Conservation (phyloP, 2,329 filamentous ascomycete species). For the Dactylellina parvicollis region DNA sequence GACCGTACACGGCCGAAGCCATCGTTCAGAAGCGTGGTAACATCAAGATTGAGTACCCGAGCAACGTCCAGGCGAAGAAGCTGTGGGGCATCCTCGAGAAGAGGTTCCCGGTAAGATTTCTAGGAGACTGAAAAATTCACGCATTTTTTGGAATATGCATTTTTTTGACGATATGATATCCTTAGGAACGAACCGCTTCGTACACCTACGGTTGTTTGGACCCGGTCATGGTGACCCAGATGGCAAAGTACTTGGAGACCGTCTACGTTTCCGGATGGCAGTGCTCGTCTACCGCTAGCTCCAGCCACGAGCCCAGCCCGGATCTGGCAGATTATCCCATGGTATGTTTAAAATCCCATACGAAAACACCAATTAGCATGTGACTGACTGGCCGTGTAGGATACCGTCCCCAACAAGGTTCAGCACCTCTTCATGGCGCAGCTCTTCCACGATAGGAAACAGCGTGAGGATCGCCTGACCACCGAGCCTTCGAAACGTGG, state of each 20-base stretch:
- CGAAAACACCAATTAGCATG: neutral
- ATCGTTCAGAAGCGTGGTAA: conserved; percentile 95
- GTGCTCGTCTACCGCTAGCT: conserved; percentile 93
- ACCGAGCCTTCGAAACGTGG: conserved; percentile 75
- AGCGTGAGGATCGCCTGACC: conserved; percentile 90
- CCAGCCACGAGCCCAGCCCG: conserved; percentile 93
- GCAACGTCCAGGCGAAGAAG: conserved; percentile 90
- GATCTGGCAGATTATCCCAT: conserved; percentile 98
- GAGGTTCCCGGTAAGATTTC: conserved; percentile 76
- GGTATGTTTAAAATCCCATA: conserved; percentile 65
- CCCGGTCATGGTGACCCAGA: conserved; percentile 98
- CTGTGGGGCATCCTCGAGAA: conserved; percentile 88
- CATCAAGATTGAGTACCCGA: conserved; percentile 88
- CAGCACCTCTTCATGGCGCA: conserved; percentile 97
- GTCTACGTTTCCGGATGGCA: conserved; percentile 99
- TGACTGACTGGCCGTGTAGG: conserved; percentile 66
- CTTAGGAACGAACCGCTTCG: conserved; percentile 67
- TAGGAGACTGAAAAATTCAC: neutral
- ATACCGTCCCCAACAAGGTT: conserved; percentile 98
- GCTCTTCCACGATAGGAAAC: conserved; percentile 99
- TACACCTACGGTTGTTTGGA: conserved; percentile 98
- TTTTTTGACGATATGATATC: neutral
- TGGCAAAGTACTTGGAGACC: conserved; percentile 98
- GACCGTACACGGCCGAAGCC: conserved; percentile 93
- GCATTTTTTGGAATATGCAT: neutral